Evolutionary conservation across 371 early-diverging fungal species (phyloP), one percentile per base, ranked within the genome.

Genomic region (Mucor lusitanicus): DNA sequence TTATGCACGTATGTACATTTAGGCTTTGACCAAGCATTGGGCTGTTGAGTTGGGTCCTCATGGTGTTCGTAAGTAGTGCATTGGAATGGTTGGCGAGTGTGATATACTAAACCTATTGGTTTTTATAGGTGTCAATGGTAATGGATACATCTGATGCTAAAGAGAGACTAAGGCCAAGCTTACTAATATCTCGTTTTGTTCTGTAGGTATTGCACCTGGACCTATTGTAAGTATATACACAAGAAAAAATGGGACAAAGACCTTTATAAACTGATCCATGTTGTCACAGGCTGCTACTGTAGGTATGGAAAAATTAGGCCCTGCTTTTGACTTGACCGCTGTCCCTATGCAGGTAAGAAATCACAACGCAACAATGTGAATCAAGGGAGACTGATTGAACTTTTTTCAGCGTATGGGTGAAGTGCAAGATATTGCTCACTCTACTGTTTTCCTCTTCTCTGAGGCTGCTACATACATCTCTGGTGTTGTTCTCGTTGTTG

Each of bases 391-490:
- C 23, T 48, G 39, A 21, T 42, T 59, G 39, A 33, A 27, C 9
- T 2, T 48, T 48, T 28, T 23, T 17, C 61, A 82, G 76, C 76
- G 85, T 37, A 63, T 82, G 71, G 92, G 92, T 42, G 74, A 73
- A 30, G 82, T 90, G 28, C 70, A 75, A 30, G 93, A 92, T 71
- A 91, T 92, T 69, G 92, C 87, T 65, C 86, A 90, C 32, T 82
- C 91, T 1, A 87, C 92, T 6, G 72, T 94, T 28, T 94, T 88
- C 72, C 75, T 94, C 54, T 85, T 85, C 50, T 90, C 91, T 2
- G 87, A 86, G 33, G 89, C 82, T 27, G 92, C 85, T 27, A 71
- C 74, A 15, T 90, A 72, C 57, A 86, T 90, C 48, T 85, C 87
- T 7, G 90, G 87, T 48, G 68, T 70, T 23, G 85, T 86, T 9